Percentiles rank a stretch among this genome's conserved stretches.
These are phyloP conservation scores for Mucor racemosus DNA, from an alignment of 371 early-diverging fungal species.

Conservation along the genomic window DNA sequence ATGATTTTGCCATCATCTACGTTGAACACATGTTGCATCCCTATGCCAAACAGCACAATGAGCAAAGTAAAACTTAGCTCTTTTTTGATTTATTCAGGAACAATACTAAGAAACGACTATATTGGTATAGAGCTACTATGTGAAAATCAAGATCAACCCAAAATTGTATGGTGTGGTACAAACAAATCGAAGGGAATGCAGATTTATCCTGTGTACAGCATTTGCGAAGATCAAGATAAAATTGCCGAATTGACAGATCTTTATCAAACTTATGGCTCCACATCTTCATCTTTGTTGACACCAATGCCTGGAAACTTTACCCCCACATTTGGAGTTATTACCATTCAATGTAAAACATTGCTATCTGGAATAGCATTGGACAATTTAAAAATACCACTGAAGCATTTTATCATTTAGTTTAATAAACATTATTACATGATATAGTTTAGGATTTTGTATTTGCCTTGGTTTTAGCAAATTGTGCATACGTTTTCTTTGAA, in stretches of 20 bases:
- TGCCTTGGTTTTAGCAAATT: too few species aligned
- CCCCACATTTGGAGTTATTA: conserved; percentile 18
- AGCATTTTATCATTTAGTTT: neutral
- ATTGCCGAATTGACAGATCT: conserved; percentile 8
- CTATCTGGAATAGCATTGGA: conserved; percentile 17
- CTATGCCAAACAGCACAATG: neutral
- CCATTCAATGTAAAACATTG: conserved; percentile 17
- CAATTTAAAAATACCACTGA: conserved; percentile 12
- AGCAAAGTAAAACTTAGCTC: conserved; percentile 10
- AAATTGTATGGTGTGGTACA: conserved; percentile 11
- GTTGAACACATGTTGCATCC: neutral
- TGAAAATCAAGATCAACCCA: neutral
- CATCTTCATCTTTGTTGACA: neutral
- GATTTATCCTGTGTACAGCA: neutral
- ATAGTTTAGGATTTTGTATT: too few species aligned
- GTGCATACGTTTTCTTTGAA: too few species aligned
- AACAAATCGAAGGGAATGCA: neutral
- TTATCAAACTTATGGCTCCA: conserved; percentile 2
- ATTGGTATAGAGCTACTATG: conserved; percentile 12
- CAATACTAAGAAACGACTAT: conserved; percentile 16
- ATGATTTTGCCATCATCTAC: neutral
- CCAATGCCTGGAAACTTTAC: conserved; percentile 21
- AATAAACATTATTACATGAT: too few species aligned
- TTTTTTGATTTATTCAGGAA: conserved; percentile 13
- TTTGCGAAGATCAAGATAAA: conserved; percentile 8